Conservation (phyloP, 148 eudicot species). For the Rhododendron henanense region DNA sequence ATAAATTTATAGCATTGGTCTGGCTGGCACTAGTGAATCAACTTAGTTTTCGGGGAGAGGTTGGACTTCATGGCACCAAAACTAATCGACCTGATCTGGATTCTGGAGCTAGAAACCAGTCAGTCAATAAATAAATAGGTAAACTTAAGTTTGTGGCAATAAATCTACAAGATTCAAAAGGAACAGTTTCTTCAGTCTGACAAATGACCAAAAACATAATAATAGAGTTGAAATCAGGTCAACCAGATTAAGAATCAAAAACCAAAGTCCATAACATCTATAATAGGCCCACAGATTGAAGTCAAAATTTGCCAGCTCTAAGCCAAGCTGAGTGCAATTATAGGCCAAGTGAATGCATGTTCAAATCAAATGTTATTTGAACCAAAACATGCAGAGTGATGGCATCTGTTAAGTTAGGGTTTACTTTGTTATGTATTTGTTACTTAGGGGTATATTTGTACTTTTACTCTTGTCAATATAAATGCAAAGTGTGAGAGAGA, state of each 20-base stretch:
- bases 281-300: neutral
- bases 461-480: too few relatives aligned
- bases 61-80: neutral
- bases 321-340: neutral
- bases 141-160: neutral
- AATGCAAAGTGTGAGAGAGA: too few relatives aligned
- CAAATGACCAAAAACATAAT: neutral
- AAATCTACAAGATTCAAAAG: neutral
- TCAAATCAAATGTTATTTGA: neutral
- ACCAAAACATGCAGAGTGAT: neutral
- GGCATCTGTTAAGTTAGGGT: too few relatives aligned
- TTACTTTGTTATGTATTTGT: too few relatives aligned
- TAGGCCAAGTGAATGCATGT: constrained; percentile 4
- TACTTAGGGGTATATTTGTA: too few relatives aligned
- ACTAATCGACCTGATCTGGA: constrained; percentile 2
- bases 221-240: neutral
- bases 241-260: neutral
- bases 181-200: neutral
- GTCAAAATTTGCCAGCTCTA: constrained; percentile 1
- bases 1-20: neutral
- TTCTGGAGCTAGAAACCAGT: constrained; percentile 3
- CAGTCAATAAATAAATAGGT: neutral
- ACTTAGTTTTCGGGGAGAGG: constrained; percentile 1
- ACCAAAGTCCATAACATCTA: neutral
- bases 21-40: neutral